Base-by-base conservation (phyloP, 768 basidiomycete genomes). In the Kwoniella europaea region DNA sequence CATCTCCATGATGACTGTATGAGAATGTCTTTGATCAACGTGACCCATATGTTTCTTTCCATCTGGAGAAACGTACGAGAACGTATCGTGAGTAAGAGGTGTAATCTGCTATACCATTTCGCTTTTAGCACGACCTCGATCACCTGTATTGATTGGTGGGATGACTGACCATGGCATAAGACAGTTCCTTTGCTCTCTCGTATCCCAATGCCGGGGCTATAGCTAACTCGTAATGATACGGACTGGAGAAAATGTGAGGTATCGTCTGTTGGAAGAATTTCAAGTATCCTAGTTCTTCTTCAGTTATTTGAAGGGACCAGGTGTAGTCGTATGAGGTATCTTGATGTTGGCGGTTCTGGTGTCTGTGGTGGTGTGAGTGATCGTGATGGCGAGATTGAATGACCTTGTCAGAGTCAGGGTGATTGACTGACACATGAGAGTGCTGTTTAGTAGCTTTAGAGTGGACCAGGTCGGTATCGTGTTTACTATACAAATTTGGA, bases 191-290 rank as follows among this genome's bases (percentile, higher is more conserved):
- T 20, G 41, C 59, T 20, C 59, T 61, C 20, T 12, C n/a, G n/a
- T 61, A 61, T 4, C 59, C 59, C 20, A 61, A 20, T n/a, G 59
- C 59, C 42, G 59, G 59, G 10, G 59, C 59, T 43, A 61, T 20
- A 43, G 59, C 59, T 35, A 61, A 10, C 12, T 61, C 59, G 59
- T 61, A 61, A 44, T 61, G 29, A 22, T 43, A 44, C 12, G 59
- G 42, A 61, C 42, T 61, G 16, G 18, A n/a, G 42, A 61, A 61
- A 2, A 61, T 61, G 4, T 61, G 59, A n/a, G 59, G 59, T 43
- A 61, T n/a, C 18, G 46, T 16, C 10, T 43, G 12, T 44, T 44
- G 35, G 13, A 61, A 27, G 4, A 61, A 43, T 0, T 43, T 16
- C 7, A 61, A 13, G n/a, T 43, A 43, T 5, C 20, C 42, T 44